Base-by-base conservation (phyloP, 108 stramenopile genomes). In the Skeletonema costatum region DNA sequence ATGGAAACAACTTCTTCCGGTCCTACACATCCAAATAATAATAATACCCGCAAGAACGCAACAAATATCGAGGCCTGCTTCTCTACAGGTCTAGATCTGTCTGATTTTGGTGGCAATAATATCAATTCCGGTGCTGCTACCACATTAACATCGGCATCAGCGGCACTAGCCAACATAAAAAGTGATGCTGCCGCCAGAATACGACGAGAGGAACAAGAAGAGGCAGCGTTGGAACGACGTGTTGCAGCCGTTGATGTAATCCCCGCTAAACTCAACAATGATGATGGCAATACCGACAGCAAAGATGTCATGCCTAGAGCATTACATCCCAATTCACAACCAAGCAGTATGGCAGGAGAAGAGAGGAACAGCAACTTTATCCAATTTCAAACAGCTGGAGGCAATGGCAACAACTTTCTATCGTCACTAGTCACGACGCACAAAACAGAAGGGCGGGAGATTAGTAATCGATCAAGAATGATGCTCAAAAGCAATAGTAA, bases 311-410 rank as follows among this genome's bases (percentile, higher is more conserved):
- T 56, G 53, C 53, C 53, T 25, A 56, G 25, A 56, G 53, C 53
- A 56, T 56, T 56, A 56, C 53, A 56, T 56, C 53, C 53, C 9
- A 56, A 56, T 56, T 56, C 25, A 29, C 53, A 56, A 56, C 53
- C 19, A 56, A 56, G 53, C 53, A 56, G 25, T 25, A 25, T 25
- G 9, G 25, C 53, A 29, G 53, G 53, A 19, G 53, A 56, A 56
- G 53, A 56, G 9, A 21, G 53, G 9, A n/a, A 29, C 53, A 56
- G 8, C 25, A 56, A 56, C 17, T 56, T 56, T 56, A 21, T 56
- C n/a, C 53, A 56, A 56, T 25, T 25, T 25, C 19, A 21, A 56
- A 56, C 53, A 56, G 16, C 25, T 56, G 53, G 25, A 7, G 25
- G 25, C 6, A 25, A 25, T 56, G 19, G 25, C n/a, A n/a, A 56